Percentiles rank a stretch among this genome's conserved stretches.
Conservation (phyloP, 768 basidiomycete genomes). For the Calocybe cyanea region DNA sequence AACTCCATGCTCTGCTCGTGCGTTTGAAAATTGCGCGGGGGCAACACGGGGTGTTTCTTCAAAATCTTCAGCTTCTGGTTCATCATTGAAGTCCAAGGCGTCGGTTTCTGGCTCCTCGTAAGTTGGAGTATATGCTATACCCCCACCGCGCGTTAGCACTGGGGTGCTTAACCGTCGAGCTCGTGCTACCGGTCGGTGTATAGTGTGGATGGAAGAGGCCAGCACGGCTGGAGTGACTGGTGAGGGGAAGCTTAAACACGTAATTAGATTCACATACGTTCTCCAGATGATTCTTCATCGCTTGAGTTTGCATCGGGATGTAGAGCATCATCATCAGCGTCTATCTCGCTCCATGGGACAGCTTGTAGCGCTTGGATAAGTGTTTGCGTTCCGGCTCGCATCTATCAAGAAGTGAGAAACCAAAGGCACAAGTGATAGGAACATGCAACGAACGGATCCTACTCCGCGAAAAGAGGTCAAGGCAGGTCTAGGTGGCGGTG, state of each 20-base stretch:
- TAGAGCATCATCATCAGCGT: conserved; percentile 62
- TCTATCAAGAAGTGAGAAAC: conserved; percentile 37
- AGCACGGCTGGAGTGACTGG: conserved; percentile 38
- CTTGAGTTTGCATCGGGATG: conserved; percentile 43
- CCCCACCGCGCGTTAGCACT: conserved; percentile 14
- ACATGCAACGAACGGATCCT: conserved; percentile 55
- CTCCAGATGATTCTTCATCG: conserved; percentile 55
- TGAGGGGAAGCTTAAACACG: not conserved
- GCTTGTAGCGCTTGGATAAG: conserved; percentile 87
- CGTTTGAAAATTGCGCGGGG: conserved; percentile 11
- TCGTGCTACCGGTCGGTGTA: conserved; percentile 76
- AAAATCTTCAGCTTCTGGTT: conserved; percentile 53
- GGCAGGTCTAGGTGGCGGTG: conserved; percentile 53
- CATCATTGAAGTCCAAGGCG: conserved; percentile 42
- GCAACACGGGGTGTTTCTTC: conserved; percentile 46
- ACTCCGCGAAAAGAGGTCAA: conserved; percentile 58
- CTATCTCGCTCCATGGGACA: conserved; percentile 71
- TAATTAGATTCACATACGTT: conserved; percentile 19
- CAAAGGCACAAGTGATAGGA: conserved; percentile 9
- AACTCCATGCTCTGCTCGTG: conserved; percentile 18
- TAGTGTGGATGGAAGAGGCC: conserved; percentile 86
- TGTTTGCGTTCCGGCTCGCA: conserved; percentile 85
- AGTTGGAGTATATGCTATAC: conserved; percentile 19
- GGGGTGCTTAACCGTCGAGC: conserved; percentile 42
- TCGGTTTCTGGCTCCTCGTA: conserved; percentile 34